Evolutionary conservation across 257 asterid species (phyloP).

Genomic region (Solanum ossicruentum): DNA sequence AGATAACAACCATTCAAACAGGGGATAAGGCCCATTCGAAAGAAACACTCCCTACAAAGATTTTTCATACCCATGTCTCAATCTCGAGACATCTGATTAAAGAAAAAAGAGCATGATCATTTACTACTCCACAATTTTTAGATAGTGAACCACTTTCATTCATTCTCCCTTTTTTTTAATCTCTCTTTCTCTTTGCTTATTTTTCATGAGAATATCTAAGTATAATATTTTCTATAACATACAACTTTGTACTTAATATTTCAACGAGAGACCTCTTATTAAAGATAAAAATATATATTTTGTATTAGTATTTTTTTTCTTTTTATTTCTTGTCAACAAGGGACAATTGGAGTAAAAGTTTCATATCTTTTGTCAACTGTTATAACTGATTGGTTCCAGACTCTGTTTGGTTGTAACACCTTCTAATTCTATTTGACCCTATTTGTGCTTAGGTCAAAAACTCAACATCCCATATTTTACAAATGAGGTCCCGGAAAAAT

Average conservation of each 20-base stretch:
- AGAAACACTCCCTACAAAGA: too few relatives aligned
- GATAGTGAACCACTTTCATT: background rate
- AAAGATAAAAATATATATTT: background rate
- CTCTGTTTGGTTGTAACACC: background rate
- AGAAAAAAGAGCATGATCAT: too few relatives aligned
- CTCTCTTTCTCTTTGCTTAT: too few relatives aligned
- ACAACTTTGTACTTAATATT: accelerated
- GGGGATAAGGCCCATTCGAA: too few relatives aligned
- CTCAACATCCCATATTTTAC: background rate
- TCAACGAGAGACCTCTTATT: background rate
- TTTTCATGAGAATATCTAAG: background rate
- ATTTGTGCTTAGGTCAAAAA: background rate
- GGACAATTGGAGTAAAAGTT: background rate
- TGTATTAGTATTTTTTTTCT: background rate
- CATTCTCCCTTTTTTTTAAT: background rate
- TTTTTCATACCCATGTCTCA: too few relatives aligned
- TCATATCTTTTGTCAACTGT: background rate
- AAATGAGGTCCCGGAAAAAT: background rate
- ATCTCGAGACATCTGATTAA: too few relatives aligned
- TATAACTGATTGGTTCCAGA: background rate
- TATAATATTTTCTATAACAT: background rate
- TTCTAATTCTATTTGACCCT: background rate
- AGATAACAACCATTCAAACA: too few relatives aligned
- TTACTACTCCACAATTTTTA: too few relatives aligned
- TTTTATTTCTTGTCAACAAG: background rate